These are phyloP conservation scores for Emmonsiellopsis sp. DNA, from an alignment of 2,329 filamentous ascomycete species.

Conservation along the genomic window DNA sequence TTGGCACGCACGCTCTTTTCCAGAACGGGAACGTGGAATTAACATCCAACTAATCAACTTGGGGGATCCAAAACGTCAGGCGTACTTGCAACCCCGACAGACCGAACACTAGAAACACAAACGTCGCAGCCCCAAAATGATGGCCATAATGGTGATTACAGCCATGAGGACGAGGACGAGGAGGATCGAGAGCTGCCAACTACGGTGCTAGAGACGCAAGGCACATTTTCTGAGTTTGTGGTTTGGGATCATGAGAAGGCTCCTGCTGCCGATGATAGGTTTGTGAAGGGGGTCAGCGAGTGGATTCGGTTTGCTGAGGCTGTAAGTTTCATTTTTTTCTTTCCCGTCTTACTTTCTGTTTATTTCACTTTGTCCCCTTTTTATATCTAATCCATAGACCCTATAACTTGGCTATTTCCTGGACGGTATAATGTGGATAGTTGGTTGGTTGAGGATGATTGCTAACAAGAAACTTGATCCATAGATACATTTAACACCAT, in stretches of 20 bases:
- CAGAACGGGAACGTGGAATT: neutral
- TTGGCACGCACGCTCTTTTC: neutral
- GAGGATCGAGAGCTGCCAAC: constrained; percentile 44
- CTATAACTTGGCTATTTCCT: neutral
- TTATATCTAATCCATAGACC: neutral
- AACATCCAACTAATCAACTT: neutral
- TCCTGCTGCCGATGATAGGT: constrained; percentile 58
- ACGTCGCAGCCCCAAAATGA: constrained; percentile 2
- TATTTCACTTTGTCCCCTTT: neutral
- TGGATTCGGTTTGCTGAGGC: constrained; percentile 67
- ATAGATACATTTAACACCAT: neutral
- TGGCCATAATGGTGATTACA: neutral
- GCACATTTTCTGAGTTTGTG: constrained; percentile 62
- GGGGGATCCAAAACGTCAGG: constrained; percentile 31
- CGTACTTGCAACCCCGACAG: constrained; percentile 46
- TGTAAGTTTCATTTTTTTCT: constrained; percentile 36
- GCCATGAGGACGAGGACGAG: constrained; percentile 34
- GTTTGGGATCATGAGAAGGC: constrained; percentile 75
- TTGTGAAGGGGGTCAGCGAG: constrained; percentile 65
- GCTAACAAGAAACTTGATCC: neutral
- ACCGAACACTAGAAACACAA: constrained; percentile 21
- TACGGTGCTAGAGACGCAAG: constrained; percentile 49
- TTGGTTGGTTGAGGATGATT: too few species aligned
- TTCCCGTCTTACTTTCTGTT: neutral
- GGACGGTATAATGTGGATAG: neutral